Base-by-base conservation (phyloP, 805 yeast species). In the Cyberlindnera misumaiensis region DNA sequence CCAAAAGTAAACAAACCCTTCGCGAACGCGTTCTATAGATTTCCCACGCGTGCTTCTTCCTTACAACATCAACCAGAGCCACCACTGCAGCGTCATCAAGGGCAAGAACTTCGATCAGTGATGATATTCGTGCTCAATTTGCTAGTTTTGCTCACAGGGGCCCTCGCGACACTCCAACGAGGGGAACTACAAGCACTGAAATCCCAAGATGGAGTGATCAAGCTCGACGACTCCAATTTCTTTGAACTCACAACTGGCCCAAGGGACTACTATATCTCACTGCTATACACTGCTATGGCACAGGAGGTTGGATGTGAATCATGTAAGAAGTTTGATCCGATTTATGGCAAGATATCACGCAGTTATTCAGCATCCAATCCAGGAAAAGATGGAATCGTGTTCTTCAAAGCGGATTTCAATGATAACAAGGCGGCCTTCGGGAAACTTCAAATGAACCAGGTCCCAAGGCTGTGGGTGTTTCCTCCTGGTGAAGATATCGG, bases 381-480 rank as follows among this genome's bases (percentile, higher is more conserved):
- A 2, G 55, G 57, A 5, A 53, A 66, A 17, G 49, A 64, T 43
- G 55, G 62, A 25, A 58, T 75, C 11, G 65, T 67, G 51, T 70
- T 80, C 52, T 62, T 67, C 28, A 59, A 64, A 30, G 70, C 74
- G 11, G 89, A 82, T 42, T 69, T 76, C 36, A 46, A 52, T 3
- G 53, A 62, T 3, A 78, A 78, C 47, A 42, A 59, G 10, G 50
- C 55, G 4, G 49, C 71, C 17, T 71, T 74, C 42, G 53, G 60
- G 18, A 56, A 60, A 9, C 48, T 79, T 37, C 55, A 61, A 3
- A 51, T 83, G 40, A 58, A 58, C 3, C 62, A 74, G 3, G 75
- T 80, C 3, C 93, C 94, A 1, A 79, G 75, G 42, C 47, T 80
- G n/a, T 75, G 87, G 77, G 62, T 82, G 3, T 68, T 74, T 39